Percentiles rank a stretch among this genome's conserved stretches.
Conservation (phyloP, 768 basidiomycete species). For the Pulveroboletus sp. region DNA sequence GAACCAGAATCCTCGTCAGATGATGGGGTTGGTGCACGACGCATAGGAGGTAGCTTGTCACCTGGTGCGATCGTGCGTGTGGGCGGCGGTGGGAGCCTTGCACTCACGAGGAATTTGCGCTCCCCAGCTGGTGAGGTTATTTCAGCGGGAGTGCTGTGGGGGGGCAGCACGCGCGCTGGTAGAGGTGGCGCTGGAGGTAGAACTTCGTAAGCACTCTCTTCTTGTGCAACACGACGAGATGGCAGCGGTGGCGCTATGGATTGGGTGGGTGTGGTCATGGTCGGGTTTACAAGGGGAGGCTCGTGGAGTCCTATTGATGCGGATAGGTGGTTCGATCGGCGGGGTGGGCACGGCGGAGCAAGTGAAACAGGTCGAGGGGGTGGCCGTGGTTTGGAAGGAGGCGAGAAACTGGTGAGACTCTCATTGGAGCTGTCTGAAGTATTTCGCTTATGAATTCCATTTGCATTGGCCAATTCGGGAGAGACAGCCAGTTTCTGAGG, state of each 20-base stretch:
- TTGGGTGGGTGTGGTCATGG: slow-evolving; percentile 12
- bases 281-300: not conserved
- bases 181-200: slow-evolving; percentile 21
- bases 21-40: slow-evolving; percentile 40
- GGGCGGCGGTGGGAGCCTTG: slow-evolving; percentile 64
- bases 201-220: slow-evolving; percentile 6
- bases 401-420: slow-evolving; percentile 7
- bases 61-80: slow-evolving; percentile 66
- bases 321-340: slow-evolving; percentile 7
- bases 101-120: slow-evolving; percentile 25
- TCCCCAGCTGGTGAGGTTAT: slow-evolving; percentile 19
- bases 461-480: not conserved
- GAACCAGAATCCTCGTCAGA: slow-evolving; percentile 54
- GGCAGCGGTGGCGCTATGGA: slow-evolving; percentile 39
- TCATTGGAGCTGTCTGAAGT: slow-evolving; percentile 24
- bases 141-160: slow-evolving; percentile 10
- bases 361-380: slow-evolving; percentile 21
- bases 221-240: slow-evolving; percentile 23
- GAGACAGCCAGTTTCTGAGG: slow-evolving; percentile 9
- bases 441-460: slow-evolving; percentile 5
- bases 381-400: slow-evolving; percentile 17
- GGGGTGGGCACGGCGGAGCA: slow-evolving; percentile 20
- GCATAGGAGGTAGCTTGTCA: slow-evolving; percentile 63
- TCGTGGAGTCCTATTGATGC: not conserved
- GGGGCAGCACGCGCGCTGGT: slow-evolving; percentile 34